These are phyloP conservation scores for Cryptococcus maquisensis DNA, from an alignment of 1,284 basidiomycete species.

Conservation along the genomic window DNA sequence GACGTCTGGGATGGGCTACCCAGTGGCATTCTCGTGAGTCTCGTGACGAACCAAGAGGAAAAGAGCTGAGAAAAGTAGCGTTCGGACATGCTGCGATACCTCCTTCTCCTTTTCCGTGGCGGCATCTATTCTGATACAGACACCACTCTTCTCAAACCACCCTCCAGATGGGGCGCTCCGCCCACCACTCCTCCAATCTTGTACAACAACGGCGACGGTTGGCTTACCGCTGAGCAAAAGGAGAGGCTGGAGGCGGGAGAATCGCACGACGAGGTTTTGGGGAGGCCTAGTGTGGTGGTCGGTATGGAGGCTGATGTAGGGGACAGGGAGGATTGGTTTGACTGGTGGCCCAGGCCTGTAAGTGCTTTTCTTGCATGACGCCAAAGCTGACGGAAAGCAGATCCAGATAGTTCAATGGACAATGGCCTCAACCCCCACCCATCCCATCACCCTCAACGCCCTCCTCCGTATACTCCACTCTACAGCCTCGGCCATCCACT, in stretches of 20 bases:
- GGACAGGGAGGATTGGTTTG: conserved; percentile 45
- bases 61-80: conserved; percentile 5
- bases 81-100: conserved; percentile 37
- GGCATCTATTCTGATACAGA: conserved; percentile 50
- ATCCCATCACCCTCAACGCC: conserved; percentile 42
- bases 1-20: conserved; percentile 41
- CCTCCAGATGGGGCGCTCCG: conserved; percentile 36
- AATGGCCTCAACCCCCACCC: conserved; percentile 39
- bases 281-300: conserved; percentile 42
- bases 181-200: conserved; percentile 20
- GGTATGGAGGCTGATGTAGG: conserved; percentile 50
- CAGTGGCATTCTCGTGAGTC: conserved; percentile 42
- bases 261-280: conserved; percentile 23
- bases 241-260: conserved; percentile 23
- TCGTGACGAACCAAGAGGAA: background rate
- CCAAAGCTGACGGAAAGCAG: conserved; percentile 13
- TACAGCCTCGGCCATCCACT: conserved; percentile 35
- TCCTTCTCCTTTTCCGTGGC: conserved; percentile 43
- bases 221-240: conserved; percentile 23
- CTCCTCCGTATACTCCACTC: conserved; percentile 38
- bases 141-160: conserved; percentile 39
- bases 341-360: conserved; percentile 48
- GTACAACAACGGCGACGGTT: conserved; percentile 38
- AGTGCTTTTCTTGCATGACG: conserved; percentile 13
- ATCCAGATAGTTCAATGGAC: conserved; percentile 52